Evolutionary conservation across 768 basidiomycete species (phyloP), one percentile per base, ranked within the genome.

Genomic region (Amanita brunnescens): DNA sequence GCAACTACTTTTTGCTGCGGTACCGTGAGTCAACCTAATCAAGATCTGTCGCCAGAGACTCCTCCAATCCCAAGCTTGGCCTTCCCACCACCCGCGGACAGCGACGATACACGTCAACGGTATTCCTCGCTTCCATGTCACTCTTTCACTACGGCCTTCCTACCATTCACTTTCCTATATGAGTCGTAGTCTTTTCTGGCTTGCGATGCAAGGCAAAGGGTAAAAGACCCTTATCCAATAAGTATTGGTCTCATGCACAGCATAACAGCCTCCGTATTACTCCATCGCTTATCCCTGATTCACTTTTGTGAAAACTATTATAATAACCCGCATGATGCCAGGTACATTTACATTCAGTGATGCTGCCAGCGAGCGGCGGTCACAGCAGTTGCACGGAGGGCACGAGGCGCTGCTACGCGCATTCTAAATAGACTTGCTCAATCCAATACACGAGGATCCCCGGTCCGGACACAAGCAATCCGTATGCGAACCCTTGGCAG

Each of bases 1-100:
- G 44, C 44, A 52, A 46, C 43, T 47, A 41, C 35, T 38, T 52
- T 52, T 52, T 34, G 44, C 43, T 52, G 44, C 51, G 51, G 51
- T 47, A 52, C 51, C 51, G 51, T 46, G 21, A 37, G 18, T 30
- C 40, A n/a, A n/a, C n/a, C n/a, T n/a, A n/a, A n/a, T n/a, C n/a
- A 42, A 42, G 24, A 41, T 33, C 50, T 33, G 26, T 51, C 26
- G 40, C 43, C 43, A 46, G 33, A 32, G 33, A 12, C 29, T 37
- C 23, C 41, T 42, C 39, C 26, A 12, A 7, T 33, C 20, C 39
- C 29, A 47, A 47, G 10, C 21, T 33, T 30, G 32, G 18, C 29
- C 51, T 46, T 45, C 33, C n/a, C 33, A 14, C 39, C 29, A 13
- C 29, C 51, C 44, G 43, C 51, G 45, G 45, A 52, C 51, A 52